phyloP scores from a whole-genome alignment of 148 eudicot species.

The Nepenthes mirabilis region DNA sequence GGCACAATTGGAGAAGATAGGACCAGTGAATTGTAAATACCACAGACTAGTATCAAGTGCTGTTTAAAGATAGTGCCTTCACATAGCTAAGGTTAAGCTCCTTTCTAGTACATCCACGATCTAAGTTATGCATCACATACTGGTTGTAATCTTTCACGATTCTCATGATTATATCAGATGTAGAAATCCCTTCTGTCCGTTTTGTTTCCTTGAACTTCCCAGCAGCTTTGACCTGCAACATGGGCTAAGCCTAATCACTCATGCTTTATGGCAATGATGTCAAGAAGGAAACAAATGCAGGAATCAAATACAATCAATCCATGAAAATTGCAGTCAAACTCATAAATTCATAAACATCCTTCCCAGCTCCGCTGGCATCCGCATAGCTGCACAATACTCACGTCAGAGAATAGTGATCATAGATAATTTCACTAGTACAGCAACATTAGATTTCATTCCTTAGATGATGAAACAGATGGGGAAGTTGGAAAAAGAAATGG shows the following conservation, averaged over 20 bases:
- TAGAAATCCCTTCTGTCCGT: slow-evolving; percentile 51
- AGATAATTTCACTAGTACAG: not conserved
- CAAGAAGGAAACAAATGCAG: not conserved
- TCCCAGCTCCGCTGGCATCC: slow-evolving; percentile 67
- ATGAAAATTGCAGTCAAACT: slow-evolving; percentile 13
- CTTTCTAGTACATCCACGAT: slow-evolving; percentile 72
- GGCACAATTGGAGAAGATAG: not conserved
- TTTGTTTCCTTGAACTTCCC: slow-evolving; percentile 66
- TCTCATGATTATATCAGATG: slow-evolving; percentile 66
- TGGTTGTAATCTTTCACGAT: slow-evolving; percentile 64
- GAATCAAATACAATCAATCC: not conserved
- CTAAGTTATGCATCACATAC: slow-evolving; percentile 75
- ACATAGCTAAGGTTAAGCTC: slow-evolving; percentile 70
- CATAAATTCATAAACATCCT: slow-evolving; percentile 75
- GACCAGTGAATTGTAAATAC: not conserved
- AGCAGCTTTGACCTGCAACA: slow-evolving; percentile 46
- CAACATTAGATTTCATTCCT: not conserved
- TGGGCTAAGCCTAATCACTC: not conserved
- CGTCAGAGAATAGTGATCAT: not conserved
- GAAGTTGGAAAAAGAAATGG: no score
- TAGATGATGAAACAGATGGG: not conserved
- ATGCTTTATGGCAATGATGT: not conserved
- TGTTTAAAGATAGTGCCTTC: slow-evolving; percentile 28
- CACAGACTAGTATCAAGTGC: not conserved
- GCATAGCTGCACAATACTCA: slow-evolving; percentile 37